A percentile compares a stretch with the other conserved stretches of the same genome.
Evolutionary conservation across 2,329 filamentous ascomycete species (phyloP).

Genomic region (Aureobasidium sp.): DNA sequence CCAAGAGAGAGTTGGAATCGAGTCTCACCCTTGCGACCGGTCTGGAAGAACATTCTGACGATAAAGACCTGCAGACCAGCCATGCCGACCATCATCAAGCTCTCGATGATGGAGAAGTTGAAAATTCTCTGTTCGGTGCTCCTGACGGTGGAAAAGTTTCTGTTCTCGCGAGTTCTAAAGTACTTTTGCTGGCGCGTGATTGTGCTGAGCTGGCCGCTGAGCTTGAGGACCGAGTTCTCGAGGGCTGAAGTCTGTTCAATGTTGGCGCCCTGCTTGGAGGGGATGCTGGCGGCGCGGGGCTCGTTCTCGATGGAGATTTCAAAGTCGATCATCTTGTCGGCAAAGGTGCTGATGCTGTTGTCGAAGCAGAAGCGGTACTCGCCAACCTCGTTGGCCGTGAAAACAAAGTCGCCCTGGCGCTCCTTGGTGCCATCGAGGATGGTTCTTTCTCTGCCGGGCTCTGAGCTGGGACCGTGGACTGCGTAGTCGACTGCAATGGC

Average conservation of each 20-base stretch:
- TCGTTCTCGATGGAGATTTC: slow-evolving; percentile 97
- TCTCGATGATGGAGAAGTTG: slow-evolving; percentile 94
- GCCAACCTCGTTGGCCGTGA: slow-evolving; percentile 78
- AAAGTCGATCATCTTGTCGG: slow-evolving; percentile 94
- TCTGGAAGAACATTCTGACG: slow-evolving; percentile 98
- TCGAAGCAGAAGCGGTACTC: slow-evolving; percentile 98
- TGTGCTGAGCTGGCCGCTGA: slow-evolving; percentile 86
- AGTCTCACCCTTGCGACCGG: slow-evolving; percentile 56
- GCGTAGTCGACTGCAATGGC: slow-evolving; percentile 66
- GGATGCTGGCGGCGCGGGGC: slow-evolving; percentile 64
- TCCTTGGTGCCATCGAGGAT: slow-evolving; percentile 85
- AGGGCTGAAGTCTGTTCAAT: slow-evolving; percentile 83
- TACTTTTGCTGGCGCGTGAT: slow-evolving; percentile 98
- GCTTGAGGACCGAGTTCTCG: slow-evolving; percentile 92
- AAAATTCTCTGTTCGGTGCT: slow-evolving; percentile 95
- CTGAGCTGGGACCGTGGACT: slow-evolving; percentile 65
- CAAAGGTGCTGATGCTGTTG: slow-evolving; percentile 96
- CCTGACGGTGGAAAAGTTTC: slow-evolving; percentile 95
- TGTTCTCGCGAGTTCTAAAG: slow-evolving; percentile 97
- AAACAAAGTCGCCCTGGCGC: slow-evolving; percentile 95
- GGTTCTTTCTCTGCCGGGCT: slow-evolving; percentile 52
- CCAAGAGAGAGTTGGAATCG: neutral
- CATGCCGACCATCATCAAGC: slow-evolving; percentile 87
- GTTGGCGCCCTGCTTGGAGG: slow-evolving; percentile 78
- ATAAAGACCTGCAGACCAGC: slow-evolving; percentile 94